Evolutionary conservation across 192 early-diverging fungal genomes (phyloP).

Genomic region (Coemansia sp.): DNA sequence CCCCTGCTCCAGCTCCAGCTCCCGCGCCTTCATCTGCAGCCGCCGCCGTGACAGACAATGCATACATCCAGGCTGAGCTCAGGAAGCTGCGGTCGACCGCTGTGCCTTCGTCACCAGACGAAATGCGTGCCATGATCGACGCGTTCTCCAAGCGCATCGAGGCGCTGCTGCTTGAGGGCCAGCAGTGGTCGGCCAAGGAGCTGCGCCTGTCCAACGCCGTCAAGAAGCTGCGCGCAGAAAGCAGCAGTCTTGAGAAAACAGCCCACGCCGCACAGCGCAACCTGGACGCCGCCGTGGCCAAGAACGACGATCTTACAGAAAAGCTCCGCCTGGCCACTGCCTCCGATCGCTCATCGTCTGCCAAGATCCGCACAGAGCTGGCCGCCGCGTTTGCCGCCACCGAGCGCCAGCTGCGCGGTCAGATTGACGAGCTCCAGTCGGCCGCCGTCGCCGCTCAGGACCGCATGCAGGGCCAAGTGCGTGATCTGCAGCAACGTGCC

Average conservation of each 20-base stretch:
- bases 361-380: slow-evolving; percentile 20
- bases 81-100: slow-evolving; percentile 29
- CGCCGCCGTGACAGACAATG: slow-evolving; percentile 16
- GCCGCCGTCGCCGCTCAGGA: slow-evolving; percentile 32
- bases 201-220: slow-evolving; percentile 67
- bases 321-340: background rate
- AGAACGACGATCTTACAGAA: slow-evolving; percentile 51
- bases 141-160: slow-evolving; percentile 43
- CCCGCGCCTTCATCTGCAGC: no score
- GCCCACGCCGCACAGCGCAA: slow-evolving; percentile 55
- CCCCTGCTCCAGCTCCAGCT: no score
- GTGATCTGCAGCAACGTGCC: slow-evolving; percentile 38
- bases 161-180: slow-evolving; percentile 58
- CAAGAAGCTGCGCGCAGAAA: slow-evolving; percentile 72
- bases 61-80: slow-evolving; percentile 42
- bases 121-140: slow-evolving; percentile 41
- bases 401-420: slow-evolving; percentile 37
- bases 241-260: slow-evolving; percentile 60
- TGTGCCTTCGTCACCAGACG: slow-evolving; percentile 25
- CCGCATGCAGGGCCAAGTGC: slow-evolving; percentile 43
- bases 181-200: slow-evolving; percentile 76
- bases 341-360: slow-evolving; percentile 17
- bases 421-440: slow-evolving; percentile 20
- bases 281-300: slow-evolving; percentile 48
- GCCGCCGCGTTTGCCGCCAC: slow-evolving; percentile 2